Evolutionary conservation across 768 basidiomycete species (phyloP), one percentile per base, ranked within the genome.

Genomic region (Infundibulicybe gibba): DNA sequence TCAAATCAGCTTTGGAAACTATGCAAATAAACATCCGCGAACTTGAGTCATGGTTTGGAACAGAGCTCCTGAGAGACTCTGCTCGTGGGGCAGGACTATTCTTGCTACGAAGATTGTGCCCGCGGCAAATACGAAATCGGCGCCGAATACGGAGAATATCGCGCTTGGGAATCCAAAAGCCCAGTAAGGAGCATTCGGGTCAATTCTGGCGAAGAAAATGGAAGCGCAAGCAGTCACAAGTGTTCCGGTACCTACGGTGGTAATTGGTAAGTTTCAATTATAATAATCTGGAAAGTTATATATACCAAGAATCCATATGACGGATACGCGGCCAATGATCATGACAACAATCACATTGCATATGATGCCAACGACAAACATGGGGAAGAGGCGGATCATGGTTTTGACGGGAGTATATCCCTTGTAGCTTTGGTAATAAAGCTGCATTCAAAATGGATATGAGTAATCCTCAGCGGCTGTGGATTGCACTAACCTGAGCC

Each of bases 41-140:
- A 81, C 83, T 69, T 86, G 84, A 5, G 77, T 83, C 77, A 91
- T 81, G 1, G 89, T 89, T 58, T 87, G 85, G 62, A 90, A 90
- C 15, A 90, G 49, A 10, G 80, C 89, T 2, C 86, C 88, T 5
- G 83, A 80, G 3, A 90, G 69, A 61, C 81, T 83, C 62, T 91
- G 89, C 54, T 91, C 89, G 45, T 85, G 72, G 3, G 80, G 80
- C 1, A 74, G 60, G 2, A 80, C 74, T 9, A 85, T 71, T 55
- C 83, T 85, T 3, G 87, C 84, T 37, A 89, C 77, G 54, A 85
- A 91, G 13, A 91, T 65, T 5, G 85, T 85, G 2, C 89, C 90
- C 0, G 80, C 66, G 0, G 89, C 68, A 55, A 81, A 90, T 2
- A 87, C 80, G 51, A 91, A 87, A 56, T 91, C 90, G 1, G 81